Percentiles rank a stretch among this genome's conserved stretches.
Conservation (phyloP, 805 yeast genomes). For the Kodamaea kaohsiungensis region DNA sequence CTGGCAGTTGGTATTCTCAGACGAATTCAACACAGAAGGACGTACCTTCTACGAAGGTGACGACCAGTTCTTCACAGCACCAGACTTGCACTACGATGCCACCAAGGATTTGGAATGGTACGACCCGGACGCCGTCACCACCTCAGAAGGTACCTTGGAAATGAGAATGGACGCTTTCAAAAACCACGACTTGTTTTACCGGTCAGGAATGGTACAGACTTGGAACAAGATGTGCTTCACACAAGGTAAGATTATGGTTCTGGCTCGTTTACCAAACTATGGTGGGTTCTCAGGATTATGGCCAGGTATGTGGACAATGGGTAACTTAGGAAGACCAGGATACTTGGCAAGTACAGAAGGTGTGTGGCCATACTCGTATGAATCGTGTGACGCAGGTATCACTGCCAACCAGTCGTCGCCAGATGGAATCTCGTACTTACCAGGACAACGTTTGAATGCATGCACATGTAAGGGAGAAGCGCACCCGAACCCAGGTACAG, state of each 20-base stretch:
- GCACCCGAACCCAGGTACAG: constrained; percentile 84
- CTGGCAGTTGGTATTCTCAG: constrained; percentile 84
- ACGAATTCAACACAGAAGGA: constrained; percentile 88
- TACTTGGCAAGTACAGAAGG: constrained; percentile 86
- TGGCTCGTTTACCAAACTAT: constrained; percentile 76
- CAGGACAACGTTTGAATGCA: constrained; percentile 75
- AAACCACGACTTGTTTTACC: constrained; percentile 76
- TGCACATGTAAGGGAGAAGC: constrained; percentile 83
- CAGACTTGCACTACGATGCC: constrained; percentile 80
- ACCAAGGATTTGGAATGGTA: constrained; percentile 94
- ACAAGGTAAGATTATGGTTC: constrained; percentile 75
- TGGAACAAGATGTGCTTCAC: constrained; percentile 93
- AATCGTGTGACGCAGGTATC: constrained; percentile 88
- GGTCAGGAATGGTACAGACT: constrained; percentile 89
- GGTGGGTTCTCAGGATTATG: constrained; percentile 83
- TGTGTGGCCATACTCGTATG: constrained; percentile 92
- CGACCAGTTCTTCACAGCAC: constrained; percentile 89
- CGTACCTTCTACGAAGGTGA: constrained; percentile 88
- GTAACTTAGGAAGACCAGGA: constrained; percentile 92
- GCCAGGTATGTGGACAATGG: constrained; percentile 98
- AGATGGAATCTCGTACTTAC: constrained; percentile 84
- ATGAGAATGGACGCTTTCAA: constrained; percentile 78
- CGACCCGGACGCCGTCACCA: constrained; percentile 84
- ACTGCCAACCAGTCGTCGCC: constrained; percentile 89
- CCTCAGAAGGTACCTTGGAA: constrained; percentile 68